These are phyloP conservation scores for Paecilomyces variotii DNA, from an alignment of 2,329 filamentous ascomycete genomes.

Conservation along the genomic window DNA sequence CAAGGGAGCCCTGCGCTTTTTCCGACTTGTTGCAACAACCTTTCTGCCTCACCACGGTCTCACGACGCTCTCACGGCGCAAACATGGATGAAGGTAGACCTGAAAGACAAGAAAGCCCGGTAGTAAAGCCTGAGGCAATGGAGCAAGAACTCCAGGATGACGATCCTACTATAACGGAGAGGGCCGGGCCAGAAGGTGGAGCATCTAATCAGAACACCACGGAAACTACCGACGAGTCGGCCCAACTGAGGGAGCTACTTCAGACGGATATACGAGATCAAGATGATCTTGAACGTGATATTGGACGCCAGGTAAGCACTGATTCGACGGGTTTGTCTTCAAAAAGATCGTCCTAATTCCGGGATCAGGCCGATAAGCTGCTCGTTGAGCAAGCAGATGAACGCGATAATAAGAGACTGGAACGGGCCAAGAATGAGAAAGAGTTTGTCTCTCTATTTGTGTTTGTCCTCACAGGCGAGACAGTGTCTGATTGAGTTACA, in stretches of 20 bases:
- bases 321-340: background rate
- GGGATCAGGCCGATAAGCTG: conserved; percentile 47
- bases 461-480: background rate
- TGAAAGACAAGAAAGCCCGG: background rate
- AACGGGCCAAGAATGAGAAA: conserved; percentile 47
- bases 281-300: conserved; percentile 83
- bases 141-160: background rate
- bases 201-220: background rate
- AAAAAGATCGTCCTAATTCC: conserved; percentile 1
- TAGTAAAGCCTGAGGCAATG: background rate
- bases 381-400: conserved; percentile 56
- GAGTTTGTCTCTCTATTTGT: conserved; percentile 21
- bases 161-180: background rate
- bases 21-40: background rate
- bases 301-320: conserved; percentile 48
- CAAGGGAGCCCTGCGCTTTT: background rate
- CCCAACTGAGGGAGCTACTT: conserved; percentile 50
- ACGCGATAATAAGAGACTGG: conserved; percentile 54
- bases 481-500: conserved; percentile 13
- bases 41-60: background rate
- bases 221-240: conserved; percentile 46
- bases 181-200: background rate
- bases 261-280: conserved; percentile 71
- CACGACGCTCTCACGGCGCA: background rate
- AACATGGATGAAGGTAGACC: background rate